Conservation (phyloP, 768 basidiomycete species). For the Lactarius sp. region DNA sequence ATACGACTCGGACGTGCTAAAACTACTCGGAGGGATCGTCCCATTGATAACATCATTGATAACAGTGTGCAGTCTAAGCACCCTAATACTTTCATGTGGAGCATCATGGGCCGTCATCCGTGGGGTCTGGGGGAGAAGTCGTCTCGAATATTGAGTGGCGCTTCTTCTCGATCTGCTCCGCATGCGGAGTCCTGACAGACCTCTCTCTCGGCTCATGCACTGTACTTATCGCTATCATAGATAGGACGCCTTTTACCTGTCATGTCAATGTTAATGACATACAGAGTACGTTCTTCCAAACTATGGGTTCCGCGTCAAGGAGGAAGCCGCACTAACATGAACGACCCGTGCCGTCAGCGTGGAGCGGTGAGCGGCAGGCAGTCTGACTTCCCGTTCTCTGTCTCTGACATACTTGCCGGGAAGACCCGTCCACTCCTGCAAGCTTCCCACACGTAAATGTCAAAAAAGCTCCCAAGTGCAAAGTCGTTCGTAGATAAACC, state of each 20-base stretch:
- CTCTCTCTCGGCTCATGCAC: no score
- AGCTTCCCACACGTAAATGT: neutral
- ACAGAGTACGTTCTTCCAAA: neutral
- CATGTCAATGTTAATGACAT: neutral
- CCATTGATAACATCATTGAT: no score
- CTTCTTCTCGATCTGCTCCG: no score
- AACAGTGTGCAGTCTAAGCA: no score
- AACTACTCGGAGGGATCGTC: no score
- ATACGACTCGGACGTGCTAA: no score
- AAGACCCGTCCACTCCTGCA: neutral
- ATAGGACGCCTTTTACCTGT: neutral
- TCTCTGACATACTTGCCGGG: neutral
- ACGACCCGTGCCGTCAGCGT: no score
- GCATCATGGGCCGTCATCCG: no score
- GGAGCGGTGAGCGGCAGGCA: neutral
- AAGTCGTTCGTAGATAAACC: constrained; percentile 12
- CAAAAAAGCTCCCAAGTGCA: neutral
- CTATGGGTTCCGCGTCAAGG: neutral
- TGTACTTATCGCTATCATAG: neutral
- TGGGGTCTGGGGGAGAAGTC: no score
- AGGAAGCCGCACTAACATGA: neutral
- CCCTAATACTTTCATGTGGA: no score
- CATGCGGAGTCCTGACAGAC: no score
- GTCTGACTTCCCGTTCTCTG: neutral
- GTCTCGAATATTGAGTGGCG: no score